Evolutionary conservation across 257 asterid species (phyloP).

Genomic region (Cinchona pubescens): DNA sequence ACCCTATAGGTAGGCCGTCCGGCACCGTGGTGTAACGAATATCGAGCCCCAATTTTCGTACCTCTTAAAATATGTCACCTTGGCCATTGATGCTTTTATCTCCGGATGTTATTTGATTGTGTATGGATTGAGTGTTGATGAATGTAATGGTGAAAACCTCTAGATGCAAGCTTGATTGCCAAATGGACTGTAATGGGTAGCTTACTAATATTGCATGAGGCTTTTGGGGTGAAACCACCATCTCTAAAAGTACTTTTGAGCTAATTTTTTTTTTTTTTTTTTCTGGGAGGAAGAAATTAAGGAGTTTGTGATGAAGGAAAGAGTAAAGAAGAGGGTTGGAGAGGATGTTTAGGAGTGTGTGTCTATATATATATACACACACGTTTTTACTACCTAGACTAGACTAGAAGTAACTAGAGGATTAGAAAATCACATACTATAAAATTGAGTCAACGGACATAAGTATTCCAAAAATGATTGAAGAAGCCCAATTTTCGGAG

Average conservation of each 20-base stretch:
- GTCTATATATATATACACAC: too few relatives aligned
- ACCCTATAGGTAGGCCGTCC: slow-evolving; percentile 43
- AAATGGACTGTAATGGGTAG: slow-evolving; percentile 45
- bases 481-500: background rate
- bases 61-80: slow-evolving; percentile 27
- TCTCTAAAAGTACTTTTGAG: too few relatives aligned
- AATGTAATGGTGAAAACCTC: slow-evolving; percentile 49
- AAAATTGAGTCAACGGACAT: background rate
- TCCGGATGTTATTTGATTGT: slow-evolving; percentile 31
- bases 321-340: background rate
- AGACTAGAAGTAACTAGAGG: slow-evolving; percentile 2
- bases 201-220: slow-evolving; percentile 48
- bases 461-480: background rate
- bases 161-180: slow-evolving; percentile 44
- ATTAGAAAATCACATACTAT: background rate
- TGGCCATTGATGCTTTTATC: background rate
- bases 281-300: too few relatives aligned
- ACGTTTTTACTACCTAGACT: too few relatives aligned
- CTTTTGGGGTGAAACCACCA: slow-evolving; percentile 28
- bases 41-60: slow-evolving; percentile 35
- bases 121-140: slow-evolving; percentile 42
- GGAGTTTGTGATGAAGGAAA: background rate
- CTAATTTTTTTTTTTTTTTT: too few relatives aligned
- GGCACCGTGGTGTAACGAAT: slow-evolving; percentile 44
- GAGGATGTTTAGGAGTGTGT: background rate